Conservation (phyloP, 148 eudicot species). For the Tetragonia tetragonoides region DNA sequence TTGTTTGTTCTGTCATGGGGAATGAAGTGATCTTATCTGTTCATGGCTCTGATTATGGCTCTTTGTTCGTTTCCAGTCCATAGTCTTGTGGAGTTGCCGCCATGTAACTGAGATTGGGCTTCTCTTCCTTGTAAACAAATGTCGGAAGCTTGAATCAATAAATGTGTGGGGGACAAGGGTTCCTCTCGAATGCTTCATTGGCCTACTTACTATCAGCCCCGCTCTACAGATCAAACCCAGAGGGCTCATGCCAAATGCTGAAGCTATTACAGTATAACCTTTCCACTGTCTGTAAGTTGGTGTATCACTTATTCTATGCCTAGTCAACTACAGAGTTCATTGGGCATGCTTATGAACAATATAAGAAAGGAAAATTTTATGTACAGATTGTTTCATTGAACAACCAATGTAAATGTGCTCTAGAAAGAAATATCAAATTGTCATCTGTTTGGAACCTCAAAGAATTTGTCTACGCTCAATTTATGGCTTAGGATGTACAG, state of each 20-base stretch:
- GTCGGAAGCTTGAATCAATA: constrained; percentile 64
- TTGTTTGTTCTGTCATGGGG: not conserved
- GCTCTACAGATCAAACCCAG: constrained; percentile 69
- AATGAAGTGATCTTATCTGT: not conserved
- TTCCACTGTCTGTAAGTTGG: constrained; percentile 25
- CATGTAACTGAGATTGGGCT: constrained; percentile 83
- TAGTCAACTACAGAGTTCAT: not conserved
- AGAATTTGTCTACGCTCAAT: not conserved
- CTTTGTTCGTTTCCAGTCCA: constrained; percentile 42
- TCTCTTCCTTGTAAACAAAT: constrained; percentile 61
- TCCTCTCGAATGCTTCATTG: constrained; percentile 60
- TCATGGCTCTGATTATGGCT: not conserved
- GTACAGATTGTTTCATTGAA: constrained; percentile 22
- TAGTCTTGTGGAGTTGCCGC: constrained; percentile 83
- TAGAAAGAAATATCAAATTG: not conserved
- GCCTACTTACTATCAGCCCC: constrained; percentile 67
- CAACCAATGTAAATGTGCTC: not conserved
- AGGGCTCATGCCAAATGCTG: constrained; percentile 37
- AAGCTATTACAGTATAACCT: constrained; percentile 36
- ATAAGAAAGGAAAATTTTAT: not conserved
- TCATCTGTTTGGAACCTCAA: not conserved
- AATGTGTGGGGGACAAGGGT: constrained; percentile 81
- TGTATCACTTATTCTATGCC: not conserved
- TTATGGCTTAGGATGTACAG: not conserved
- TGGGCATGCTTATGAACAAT: not conserved